Evolutionary conservation across 1,284 basidiomycete genomes (phyloP), one percentile per base, ranked within the genome.

Genomic region (Trametes polyzona): DNA sequence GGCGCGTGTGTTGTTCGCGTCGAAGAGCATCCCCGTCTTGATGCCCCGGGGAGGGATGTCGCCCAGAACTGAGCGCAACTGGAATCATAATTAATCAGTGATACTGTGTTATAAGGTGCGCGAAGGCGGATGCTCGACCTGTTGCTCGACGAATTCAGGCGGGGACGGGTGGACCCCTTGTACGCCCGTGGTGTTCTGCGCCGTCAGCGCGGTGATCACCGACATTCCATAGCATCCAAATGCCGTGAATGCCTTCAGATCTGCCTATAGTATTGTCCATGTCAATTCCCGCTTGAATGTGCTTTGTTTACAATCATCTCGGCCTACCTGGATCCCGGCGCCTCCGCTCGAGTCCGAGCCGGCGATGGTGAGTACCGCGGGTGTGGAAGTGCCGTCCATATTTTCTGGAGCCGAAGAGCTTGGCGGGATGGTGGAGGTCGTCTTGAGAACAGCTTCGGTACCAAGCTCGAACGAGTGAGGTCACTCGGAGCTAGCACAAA

Each of bases 101-200:
- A 17, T 21, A 51, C n/a, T 3, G 11, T 17, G 21, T 23, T 44
- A 32, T 12, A 41, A 30, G 46, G 16, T 14, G 21, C 30, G 26
- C 36, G 27, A 44, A 26, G 17, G 23, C 30, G 16, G 16, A n/a
- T n/a, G 35, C 73, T 79, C 52, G 23, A 85, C 92, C 80, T 92
- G 90, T 69, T 86, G 79, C 52, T 77, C 76, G 43, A 95, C 80
- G 67, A 94, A 94, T 6, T 80, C 78, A 0, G 88, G 80, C 0
- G 90, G 87, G 1, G 81, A 70, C 1, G 83, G 76, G 61, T 90
- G 83, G 0, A 94, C 79, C 1, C 73, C 88, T 59, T 92, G 84
- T 0, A 98, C 95, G 4, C 94, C 95, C 0, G 74, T 79, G 0
- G 95, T 97, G 71, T 97, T 97, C 71, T 98, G 96, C 0, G 95